These are phyloP conservation scores for Fusarium acutatum DNA, from an alignment of 2,329 filamentous ascomycete species.

Conservation along the genomic window DNA sequence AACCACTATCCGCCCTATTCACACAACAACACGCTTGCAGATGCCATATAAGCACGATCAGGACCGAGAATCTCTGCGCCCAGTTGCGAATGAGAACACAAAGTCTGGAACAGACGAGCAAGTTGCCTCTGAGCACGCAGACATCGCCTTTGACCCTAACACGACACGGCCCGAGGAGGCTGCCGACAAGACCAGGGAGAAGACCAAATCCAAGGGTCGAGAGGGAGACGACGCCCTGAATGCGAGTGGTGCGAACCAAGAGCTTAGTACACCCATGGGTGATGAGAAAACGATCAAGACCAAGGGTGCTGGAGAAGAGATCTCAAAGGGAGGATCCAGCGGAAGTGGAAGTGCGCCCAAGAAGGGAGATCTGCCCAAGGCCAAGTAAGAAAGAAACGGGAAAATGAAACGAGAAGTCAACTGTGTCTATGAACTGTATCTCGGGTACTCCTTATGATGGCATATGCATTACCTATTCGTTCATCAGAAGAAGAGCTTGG, in stretches of 20 bases:
- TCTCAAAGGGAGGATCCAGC: conserved; percentile 48
- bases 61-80: conserved; percentile 70
- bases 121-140: conserved; percentile 59
- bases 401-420: background rate
- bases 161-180: conserved; percentile 73
- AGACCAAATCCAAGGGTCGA: conserved; percentile 44
- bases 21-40: conserved; percentile 41
- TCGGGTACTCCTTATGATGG: background rate
- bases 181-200: conserved; percentile 58
- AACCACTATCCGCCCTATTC: conserved; percentile 43
- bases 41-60: conserved; percentile 60
- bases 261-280: conserved; percentile 51
- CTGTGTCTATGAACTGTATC: background rate
- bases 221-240: conserved; percentile 48
- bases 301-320: conserved; percentile 45
- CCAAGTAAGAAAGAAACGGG: conserved; percentile 3
- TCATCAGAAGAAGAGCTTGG: background rate
- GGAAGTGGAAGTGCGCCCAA: conserved; percentile 44
- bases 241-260: conserved; percentile 55
- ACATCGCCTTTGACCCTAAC: conserved; percentile 74
- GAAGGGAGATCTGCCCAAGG: conserved; percentile 32
- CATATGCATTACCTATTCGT: background rate
- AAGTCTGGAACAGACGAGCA: conserved; percentile 73
- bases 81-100: conserved; percentile 71
- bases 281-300: conserved; percentile 48